Evolutionary conservation across 2,329 filamentous ascomycete species (phyloP), one percentile per base, ranked within the genome.

Genomic region (Hypoxylon sp.): DNA sequence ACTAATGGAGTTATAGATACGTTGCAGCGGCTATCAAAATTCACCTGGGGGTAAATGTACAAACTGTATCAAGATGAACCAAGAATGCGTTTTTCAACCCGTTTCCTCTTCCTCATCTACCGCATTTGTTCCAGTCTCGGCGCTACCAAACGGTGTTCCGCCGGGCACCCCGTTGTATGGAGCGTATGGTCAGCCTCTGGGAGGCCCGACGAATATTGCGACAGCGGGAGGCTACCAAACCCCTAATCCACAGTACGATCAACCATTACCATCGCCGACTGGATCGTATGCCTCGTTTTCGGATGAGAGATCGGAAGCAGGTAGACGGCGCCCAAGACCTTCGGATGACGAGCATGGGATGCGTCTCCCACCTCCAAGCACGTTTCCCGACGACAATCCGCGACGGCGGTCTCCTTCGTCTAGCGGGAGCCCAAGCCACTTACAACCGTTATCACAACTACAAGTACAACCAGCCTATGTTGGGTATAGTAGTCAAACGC

Each of bases 81-180:
- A 84, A 59, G 81, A 84, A 54, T 84, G 81, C 52, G 75, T 84
- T 9, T 84, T 84, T 51, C 81, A 84, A 61, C 81, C 81, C 0
- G 81, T 84, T 1, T 82, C 78, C 3, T 79, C 77, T 0, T 78
- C 79, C 7, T 76, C 77, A 27, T 79, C 78, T 4, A 81, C 80
- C 1, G 80, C 81, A 1, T 84, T 84, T 55, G 79, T 84, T 9
- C 81, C 81, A 1, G 78, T 84, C 4, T 81, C 79, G 2, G 80
- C 81, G 11, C 71, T 84, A 4, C 76, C 77, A n/a, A 79, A 79
- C n/a, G 79, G 78, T 9, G 77, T 83, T 1, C 78, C 80, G 1
- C 79, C 80, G 1, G 80, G 81, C 1, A 81, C 79, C 2, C 79
- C 76, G 48, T 70, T 84, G 5, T 84, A 76, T 58, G 81, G 81